Evolutionary conservation across 768 basidiomycete genomes (phyloP), one percentile per base, ranked within the genome.

Genomic region (Mycena alexandri): DNA sequence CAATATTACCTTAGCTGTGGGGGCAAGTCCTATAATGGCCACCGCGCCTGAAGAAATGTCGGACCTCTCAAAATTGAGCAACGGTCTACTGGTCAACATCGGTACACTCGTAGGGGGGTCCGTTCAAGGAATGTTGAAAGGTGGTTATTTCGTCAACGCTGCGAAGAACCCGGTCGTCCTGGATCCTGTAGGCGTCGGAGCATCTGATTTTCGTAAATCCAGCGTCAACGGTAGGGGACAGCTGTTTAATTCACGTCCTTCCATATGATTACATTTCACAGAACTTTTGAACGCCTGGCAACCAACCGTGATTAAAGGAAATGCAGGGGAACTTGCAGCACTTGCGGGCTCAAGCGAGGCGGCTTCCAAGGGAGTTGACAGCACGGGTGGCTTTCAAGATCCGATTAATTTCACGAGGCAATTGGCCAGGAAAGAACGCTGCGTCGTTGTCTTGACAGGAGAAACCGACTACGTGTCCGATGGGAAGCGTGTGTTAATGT

Each of bases 21-120:
- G 93, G 19, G 95, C 90, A 16, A 95, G 93, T 65, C 96, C 96
- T 0, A 96, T 98, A 75, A 98, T 98, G 96, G 93, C 96, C 3
- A 91, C 93, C 21, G 89, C 91, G 24, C 85, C 90, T 0, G 83
- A 86, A 64, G 96, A 98, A 75, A 95, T 95, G 85, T 85, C 87
- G 29, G 93, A 96, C 67, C 83, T 98, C 21, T 83, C 88, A 60
- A 80, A 81, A 38, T 85, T 90, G 52, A 86, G 86, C 50, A 88
- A 89, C 17, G 89, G 89, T 1, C 82, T 96, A 19, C 83, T 98
- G 6, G 82, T 98, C 66, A 98, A 98, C 77, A 93, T 96, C 65
- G 96, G 96, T 42, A 95, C 94, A 3, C 78, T 95, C 74, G 79
- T 78, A 29, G 71, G 77, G 19, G 84, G 83, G 14, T 85, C 89